Conservation (phyloP, 495 filamentous ascomycete species). For the Ascodesmis nigricans region DNA sequence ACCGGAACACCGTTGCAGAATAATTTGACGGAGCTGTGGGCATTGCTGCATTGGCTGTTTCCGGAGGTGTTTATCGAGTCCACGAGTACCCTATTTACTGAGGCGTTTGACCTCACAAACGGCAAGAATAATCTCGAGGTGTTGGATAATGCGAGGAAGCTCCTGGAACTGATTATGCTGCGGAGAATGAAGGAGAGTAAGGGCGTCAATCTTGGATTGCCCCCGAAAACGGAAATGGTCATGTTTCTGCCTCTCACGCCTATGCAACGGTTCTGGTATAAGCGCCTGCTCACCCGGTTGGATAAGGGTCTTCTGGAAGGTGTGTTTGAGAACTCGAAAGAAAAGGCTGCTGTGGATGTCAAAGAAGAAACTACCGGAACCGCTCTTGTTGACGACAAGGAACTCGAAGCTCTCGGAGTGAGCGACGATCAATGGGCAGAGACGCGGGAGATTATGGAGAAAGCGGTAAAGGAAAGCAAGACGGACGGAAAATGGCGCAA, state of each 20-base stretch:
- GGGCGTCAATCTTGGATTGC: constrained; percentile 35
- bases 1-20: constrained; percentile 48
- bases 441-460: constrained; percentile 23
- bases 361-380: constrained; percentile 9
- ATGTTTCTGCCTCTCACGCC: constrained; percentile 39
- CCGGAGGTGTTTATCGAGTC: constrained; percentile 36
- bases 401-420: constrained; percentile 12
- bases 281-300: constrained; percentile 34
- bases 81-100: constrained; percentile 31
- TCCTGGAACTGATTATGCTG: constrained; percentile 41
- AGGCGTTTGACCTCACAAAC: constrained; percentile 35
- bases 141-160: constrained; percentile 30
- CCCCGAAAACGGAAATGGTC: constrained; percentile 36
- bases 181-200: constrained; percentile 39
- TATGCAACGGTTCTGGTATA: constrained; percentile 41
- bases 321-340: constrained; percentile 31
- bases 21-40: constrained; percentile 40
- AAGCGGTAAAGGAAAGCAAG: constrained; percentile 22
- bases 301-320: constrained; percentile 33
- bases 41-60: constrained; percentile 39
- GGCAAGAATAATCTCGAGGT: constrained; percentile 34
- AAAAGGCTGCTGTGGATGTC: constrained; percentile 21
- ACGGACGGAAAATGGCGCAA: constrained; percentile 27
- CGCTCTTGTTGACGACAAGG: constrained; percentile 14
- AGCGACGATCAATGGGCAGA: constrained; percentile 16